These are phyloP conservation scores for Candida hungchunana DNA, from an alignment of 805 yeast genomes.

Conservation along the genomic window DNA sequence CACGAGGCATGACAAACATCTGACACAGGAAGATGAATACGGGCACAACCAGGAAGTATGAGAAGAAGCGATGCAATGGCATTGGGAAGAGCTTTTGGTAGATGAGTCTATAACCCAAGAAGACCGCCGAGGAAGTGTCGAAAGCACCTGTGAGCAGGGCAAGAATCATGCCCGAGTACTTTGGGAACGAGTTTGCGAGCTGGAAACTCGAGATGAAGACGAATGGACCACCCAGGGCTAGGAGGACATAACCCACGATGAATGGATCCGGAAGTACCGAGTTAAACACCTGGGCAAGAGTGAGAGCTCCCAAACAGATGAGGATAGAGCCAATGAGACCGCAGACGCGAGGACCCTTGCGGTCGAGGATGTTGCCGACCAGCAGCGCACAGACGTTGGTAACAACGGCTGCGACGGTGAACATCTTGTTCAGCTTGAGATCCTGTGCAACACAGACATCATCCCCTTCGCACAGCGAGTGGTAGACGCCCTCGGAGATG, in stretches of 20 bases:
- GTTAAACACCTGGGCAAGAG: slow-evolving; percentile 38
- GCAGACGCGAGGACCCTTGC: slow-evolving; percentile 74
- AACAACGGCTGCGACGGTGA: slow-evolving; percentile 80
- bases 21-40: slow-evolving; percentile 72
- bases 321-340: slow-evolving; percentile 69
- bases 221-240: slow-evolving; percentile 93
- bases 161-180: slow-evolving; percentile 71
- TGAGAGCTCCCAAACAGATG: slow-evolving; percentile 51
- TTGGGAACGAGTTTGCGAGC: slow-evolving; percentile 81
- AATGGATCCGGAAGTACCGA: slow-evolving; percentile 52
- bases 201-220: slow-evolving; percentile 89
- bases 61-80: slow-evolving; percentile 57
- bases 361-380: slow-evolving; percentile 77
- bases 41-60: slow-evolving; percentile 68
- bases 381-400: slow-evolving; percentile 81
- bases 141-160: slow-evolving; percentile 92
- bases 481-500: slow-evolving; percentile 72
- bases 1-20: slow-evolving; percentile 71
- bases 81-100: slow-evolving; percentile 42
- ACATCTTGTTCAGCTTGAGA: slow-evolving; percentile 72
- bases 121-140: slow-evolving; percentile 88
- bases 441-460: slow-evolving; percentile 71
- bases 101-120: slow-evolving; percentile 63
- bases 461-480: slow-evolving; percentile 46
- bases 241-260: slow-evolving; percentile 62